phyloP scores from a whole-genome alignment of 805 yeast genomes.

The Pachysolen tannophilus region DNA sequence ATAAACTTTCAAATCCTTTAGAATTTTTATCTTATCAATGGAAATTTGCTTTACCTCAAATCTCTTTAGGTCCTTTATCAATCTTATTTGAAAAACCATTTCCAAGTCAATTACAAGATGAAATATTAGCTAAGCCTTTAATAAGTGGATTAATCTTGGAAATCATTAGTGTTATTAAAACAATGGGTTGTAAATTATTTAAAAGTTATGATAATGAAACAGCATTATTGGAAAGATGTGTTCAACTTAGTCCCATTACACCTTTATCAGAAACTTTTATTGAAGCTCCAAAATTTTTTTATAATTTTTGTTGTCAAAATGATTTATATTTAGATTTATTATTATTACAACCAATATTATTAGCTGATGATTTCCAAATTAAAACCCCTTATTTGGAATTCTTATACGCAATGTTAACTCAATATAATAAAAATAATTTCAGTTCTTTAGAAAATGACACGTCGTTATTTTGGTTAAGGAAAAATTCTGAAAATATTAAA shows the following conservation, averaged over 20 bases:
- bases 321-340: conserved; percentile 67
- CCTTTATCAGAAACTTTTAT: conserved; percentile 22
- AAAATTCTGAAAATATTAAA: conserved; percentile 20
- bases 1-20: conserved; percentile 41
- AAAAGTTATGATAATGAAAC: conserved; percentile 63
- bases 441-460: conserved; percentile 23
- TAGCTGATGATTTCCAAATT: conserved; percentile 83
- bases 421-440: conserved; percentile 42
- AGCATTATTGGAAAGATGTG: conserved; percentile 47
- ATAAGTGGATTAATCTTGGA: conserved; percentile 75
- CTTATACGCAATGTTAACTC: conserved; percentile 70
- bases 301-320: conserved; percentile 51
- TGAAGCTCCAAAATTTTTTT: conserved; percentile 54
- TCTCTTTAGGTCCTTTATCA: conserved; percentile 71
- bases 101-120: conserved; percentile 49
- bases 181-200: conserved; percentile 70
- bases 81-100: conserved; percentile 64
- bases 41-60: conserved; percentile 73
- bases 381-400: conserved; percentile 90
- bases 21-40: conserved; percentile 73
- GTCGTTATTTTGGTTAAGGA: conserved; percentile 25
- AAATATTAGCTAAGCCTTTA: conserved; percentile 79
- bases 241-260: conserved; percentile 30
- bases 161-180: conserved; percentile 60
- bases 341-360: conserved; percentile 74